Evolutionary conservation across 108 stramenopile species (phyloP).

Genomic region (Epipyxis sp.): DNA sequence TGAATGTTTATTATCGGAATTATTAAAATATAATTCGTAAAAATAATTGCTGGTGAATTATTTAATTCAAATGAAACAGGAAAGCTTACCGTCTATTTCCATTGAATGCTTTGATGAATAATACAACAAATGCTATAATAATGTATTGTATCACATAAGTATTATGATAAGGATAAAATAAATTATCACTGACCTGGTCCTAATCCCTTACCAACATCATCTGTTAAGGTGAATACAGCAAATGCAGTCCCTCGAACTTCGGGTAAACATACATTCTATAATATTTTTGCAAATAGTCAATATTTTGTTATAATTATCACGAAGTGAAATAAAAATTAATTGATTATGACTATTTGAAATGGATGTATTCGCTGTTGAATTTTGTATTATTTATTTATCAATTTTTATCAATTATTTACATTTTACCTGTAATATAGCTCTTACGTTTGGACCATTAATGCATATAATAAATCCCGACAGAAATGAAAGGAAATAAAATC

Average conservation of each 20-base stretch:
- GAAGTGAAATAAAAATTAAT: too few relatives aligned
- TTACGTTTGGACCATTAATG: slow-evolving; percentile 32
- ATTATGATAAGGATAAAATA: background rate
- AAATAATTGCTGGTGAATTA: too few relatives aligned
- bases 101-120: background rate
- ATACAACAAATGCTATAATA: background rate
- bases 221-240: slow-evolving; percentile 62
- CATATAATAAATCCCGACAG: slow-evolving; percentile 61
- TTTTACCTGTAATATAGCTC: background rate
- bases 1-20: background rate
- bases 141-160: background rate
- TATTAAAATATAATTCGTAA: background rate
- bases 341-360: too few relatives aligned
- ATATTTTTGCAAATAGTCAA: too few relatives aligned
- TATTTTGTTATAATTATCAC: too few relatives aligned
- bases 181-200: slow-evolving; percentile 54
- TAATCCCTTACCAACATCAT: slow-evolving; percentile 77
- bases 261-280: slow-evolving; percentile 70
- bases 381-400: too few relatives aligned
- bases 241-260: slow-evolving; percentile 60
- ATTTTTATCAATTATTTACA: background rate
- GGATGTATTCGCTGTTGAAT: too few relatives aligned
- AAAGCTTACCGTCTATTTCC: background rate
- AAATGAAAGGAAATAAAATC: slow-evolving; percentile 43
- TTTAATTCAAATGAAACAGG: too few relatives aligned